A percentile compares a stretch with the other conserved stretches of the same genome.
phyloP scores from a whole-genome alignment of 768 basidiomycete genomes.

The Suillus discolor region DNA sequence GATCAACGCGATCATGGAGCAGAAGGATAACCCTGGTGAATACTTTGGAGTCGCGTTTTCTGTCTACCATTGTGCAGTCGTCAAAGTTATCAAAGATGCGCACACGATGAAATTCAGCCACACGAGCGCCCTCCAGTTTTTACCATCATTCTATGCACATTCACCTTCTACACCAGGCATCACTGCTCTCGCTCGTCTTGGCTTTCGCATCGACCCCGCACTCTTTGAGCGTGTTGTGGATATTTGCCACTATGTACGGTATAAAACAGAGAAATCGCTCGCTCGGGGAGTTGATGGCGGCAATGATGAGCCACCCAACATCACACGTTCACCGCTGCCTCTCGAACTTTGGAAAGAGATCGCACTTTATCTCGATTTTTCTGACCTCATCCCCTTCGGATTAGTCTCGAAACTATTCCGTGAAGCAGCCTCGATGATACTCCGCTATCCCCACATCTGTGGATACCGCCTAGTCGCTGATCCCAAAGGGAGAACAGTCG shows the following conservation, averaged over 20 bases:
- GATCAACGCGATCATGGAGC: background rate
- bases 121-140: background rate
- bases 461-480: background rate
- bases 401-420: conserved; percentile 4
- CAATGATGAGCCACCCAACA: background rate
- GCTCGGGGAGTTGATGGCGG: background rate
- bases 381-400: conserved; percentile 1
- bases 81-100: conserved; percentile 1
- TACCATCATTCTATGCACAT: conserved; percentile 1
- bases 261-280: background rate
- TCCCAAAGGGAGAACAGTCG: background rate
- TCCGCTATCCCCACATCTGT: background rate
- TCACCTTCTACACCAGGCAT: conserved; percentile 8
- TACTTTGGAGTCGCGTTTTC: conserved; percentile 4
- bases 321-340: background rate
- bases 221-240: background rate
- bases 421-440: background rate
- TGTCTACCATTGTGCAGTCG: conserved; percentile 4
- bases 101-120: conserved; percentile 1
- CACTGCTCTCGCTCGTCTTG: conserved; percentile 8
- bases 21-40: background rate
- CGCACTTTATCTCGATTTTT: background rate
- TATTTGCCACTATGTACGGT: background rate
- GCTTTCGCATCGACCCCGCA: conserved; percentile 5
- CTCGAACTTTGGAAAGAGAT: background rate